phyloP scores from a whole-genome alignment of 108 stramenopile species.

The Asterionellopsis glacialis region DNA sequence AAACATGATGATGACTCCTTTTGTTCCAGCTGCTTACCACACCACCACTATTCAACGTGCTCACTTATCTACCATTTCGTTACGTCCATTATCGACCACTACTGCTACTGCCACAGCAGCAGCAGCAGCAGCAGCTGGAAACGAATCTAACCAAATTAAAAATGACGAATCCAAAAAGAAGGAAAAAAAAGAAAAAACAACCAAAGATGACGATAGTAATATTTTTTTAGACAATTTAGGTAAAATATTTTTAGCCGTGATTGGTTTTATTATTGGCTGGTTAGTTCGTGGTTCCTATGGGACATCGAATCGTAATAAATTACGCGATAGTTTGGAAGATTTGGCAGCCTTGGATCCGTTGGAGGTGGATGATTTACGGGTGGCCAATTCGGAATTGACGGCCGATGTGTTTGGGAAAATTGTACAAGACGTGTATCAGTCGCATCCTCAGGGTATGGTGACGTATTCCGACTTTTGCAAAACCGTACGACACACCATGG shows the following conservation, averaged over 20 bases:
- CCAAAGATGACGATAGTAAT: conserved; percentile 38
- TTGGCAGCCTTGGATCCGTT: conserved; percentile 62
- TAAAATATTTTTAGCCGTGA: conserved; percentile 49
- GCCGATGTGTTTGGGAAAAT: conserved; percentile 44
- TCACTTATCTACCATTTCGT: no score
- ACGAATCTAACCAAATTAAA: no score
- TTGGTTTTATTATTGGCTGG: conserved; percentile 50
- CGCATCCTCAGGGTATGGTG: conserved; percentile 16
- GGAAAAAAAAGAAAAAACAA: neutral
- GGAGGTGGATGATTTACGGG: conserved; percentile 79
- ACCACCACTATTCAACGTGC: no score
- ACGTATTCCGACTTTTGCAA: conserved; percentile 63
- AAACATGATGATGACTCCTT: no score
- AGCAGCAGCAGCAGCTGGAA: no score
- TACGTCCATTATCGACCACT: no score
- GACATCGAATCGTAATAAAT: conserved; percentile 37
- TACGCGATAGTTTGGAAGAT: conserved; percentile 64
- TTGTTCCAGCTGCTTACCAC: no score
- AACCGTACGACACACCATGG: conserved; percentile 41
- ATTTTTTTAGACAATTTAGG: conserved; percentile 73
- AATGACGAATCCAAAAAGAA: no score
- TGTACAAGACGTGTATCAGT: conserved; percentile 23
- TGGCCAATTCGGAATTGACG: conserved; percentile 66
- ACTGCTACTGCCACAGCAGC: neutral
- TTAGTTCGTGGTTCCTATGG: conserved; percentile 59